Evolutionary conservation across 129 eudicot species (phyloP), one percentile per base, ranked within the genome.

Genomic region (Cynara cardunculus): DNA sequence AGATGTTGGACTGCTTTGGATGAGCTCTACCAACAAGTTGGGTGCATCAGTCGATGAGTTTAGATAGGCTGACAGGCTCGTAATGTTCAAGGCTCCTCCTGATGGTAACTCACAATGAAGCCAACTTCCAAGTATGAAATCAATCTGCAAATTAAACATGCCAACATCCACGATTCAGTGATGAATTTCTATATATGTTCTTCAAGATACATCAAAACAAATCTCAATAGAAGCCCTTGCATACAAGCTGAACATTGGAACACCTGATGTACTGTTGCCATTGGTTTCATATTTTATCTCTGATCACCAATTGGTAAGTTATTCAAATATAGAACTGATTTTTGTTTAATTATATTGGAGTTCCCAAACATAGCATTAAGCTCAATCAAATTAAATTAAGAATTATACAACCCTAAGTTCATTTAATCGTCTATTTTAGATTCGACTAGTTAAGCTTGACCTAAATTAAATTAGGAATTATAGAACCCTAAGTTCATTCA

Each of bases 61-160:
- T 34, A 95, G 78, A 75, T 92, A 95, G 12, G 89, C 91, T 2
- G 91, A 88, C 35, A 95, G 87, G 86, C 88, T 92, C 1, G 93
- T 92, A 39, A 92, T 95, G 90, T 92, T 95, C 28, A 95, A 72
- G 27, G 90, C 90, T 79, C 87, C 91, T 4, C 98, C 99, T 19
- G 94, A 32, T n/a, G 99, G 99, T 84, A 94, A 80, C 77, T 82
- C 49, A 74, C 97, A 95, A 75, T 95, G 97, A 27, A 95, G 80
- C 99, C 99, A 95, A 79, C 90, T 87, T 84, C 97, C 97, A 6
- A 95, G 61, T 21, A 95, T 70, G 77, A 90, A 90, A 82, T 92
- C 97, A 73, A 95, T 85, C 99, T 92, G 91, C 53, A 76, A 75
- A 56, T 56, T 19, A 56, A 76, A 75, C 72, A 71, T 71, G 3